phyloP scores from a whole-genome alignment of 768 basidiomycete species.

The Lactifluus rugatus region DNA sequence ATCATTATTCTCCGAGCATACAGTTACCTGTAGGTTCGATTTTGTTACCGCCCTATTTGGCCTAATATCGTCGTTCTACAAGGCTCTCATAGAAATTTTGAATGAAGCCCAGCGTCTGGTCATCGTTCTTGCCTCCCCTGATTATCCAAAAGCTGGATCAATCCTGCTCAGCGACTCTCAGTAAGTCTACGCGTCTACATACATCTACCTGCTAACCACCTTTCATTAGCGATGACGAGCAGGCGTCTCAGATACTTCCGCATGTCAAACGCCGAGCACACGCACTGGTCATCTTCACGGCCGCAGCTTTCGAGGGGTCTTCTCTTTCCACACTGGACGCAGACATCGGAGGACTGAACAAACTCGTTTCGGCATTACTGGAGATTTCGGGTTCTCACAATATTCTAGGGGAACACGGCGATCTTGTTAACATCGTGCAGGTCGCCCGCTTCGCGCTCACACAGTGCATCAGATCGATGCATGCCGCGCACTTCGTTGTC shows the following conservation, averaged over 20 bases:
- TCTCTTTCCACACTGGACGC: constrained; percentile 19
- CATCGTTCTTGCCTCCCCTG: constrained; percentile 32
- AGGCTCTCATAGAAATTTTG: constrained; percentile 58
- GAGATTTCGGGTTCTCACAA: constrained; percentile 33
- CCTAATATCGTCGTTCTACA: constrained; percentile 1
- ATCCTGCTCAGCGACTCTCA: constrained; percentile 47
- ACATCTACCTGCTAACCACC: background rate
- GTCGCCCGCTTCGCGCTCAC: constrained; percentile 15
- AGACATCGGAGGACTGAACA: constrained; percentile 26
- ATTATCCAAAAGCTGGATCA: constrained; percentile 24
- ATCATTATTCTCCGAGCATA: constrained; percentile 38
- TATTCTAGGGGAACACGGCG: constrained; percentile 23
- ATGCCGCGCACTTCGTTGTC: constrained; percentile 58
- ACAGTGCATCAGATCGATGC: constrained; percentile 46
- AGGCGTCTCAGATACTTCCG: constrained; percentile 34
- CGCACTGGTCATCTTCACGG: constrained; percentile 56
- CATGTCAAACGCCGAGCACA: constrained; percentile 52
- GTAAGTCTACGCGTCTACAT: constrained; percentile 32
- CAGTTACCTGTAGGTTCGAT: constrained; percentile 43
- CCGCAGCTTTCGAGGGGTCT: constrained; percentile 37
- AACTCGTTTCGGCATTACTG: constrained; percentile 42
- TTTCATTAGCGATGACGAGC: constrained; percentile 48
- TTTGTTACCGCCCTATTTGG: background rate
- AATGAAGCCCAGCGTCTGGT: constrained; percentile 56
- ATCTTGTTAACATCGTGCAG: constrained; percentile 6